phyloP scores from a whole-genome alignment of 495 filamentous ascomycete species.

The Penicillium dipodomyicola region DNA sequence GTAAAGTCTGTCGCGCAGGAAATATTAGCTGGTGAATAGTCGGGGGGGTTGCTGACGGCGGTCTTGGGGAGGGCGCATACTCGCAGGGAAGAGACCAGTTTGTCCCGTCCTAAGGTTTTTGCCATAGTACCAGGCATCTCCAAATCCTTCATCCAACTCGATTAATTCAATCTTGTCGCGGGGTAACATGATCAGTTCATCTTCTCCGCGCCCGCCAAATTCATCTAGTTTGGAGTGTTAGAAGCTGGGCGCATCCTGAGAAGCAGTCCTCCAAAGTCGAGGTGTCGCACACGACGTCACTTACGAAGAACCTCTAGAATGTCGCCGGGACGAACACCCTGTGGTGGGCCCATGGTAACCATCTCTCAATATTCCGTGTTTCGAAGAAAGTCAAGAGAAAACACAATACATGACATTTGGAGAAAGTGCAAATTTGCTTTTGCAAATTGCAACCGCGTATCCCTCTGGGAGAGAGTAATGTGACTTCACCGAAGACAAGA shows the following conservation, averaged over 20 bases:
- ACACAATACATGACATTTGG: constrained; percentile 36
- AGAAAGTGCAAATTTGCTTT: not conserved
- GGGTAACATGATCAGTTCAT: constrained; percentile 85
- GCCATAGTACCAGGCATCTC: constrained; percentile 96
- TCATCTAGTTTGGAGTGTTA: constrained; percentile 55
- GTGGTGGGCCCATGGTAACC: constrained; percentile 40
- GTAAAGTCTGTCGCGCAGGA: constrained; percentile 21
- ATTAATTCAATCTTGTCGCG: constrained; percentile 89
- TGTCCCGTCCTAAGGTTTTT: constrained; percentile 70
- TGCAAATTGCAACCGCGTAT: constrained; percentile 14
- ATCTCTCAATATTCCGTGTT: constrained; percentile 25
- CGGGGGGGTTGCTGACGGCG: not conserved
- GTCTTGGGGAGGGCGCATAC: constrained; percentile 47
- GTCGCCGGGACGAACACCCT: constrained; percentile 59
- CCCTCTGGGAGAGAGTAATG: constrained; percentile 15
- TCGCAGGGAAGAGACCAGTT: constrained; percentile 87
- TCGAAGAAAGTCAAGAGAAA: constrained; percentile 3
- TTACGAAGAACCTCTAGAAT: constrained; percentile 75
- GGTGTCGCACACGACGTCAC: constrained; percentile 35
- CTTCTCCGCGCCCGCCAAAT: constrained; percentile 82
- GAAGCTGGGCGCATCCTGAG: constrained; percentile 10
- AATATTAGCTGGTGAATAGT: not conserved
- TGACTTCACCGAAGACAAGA: constrained; percentile 14
- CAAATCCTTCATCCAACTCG: constrained; percentile 95
- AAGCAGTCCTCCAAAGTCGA: not conserved